These are phyloP conservation scores for Tricholoma flavovirens DNA, from an alignment of 768 basidiomycete genomes.

Conservation along the genomic window DNA sequence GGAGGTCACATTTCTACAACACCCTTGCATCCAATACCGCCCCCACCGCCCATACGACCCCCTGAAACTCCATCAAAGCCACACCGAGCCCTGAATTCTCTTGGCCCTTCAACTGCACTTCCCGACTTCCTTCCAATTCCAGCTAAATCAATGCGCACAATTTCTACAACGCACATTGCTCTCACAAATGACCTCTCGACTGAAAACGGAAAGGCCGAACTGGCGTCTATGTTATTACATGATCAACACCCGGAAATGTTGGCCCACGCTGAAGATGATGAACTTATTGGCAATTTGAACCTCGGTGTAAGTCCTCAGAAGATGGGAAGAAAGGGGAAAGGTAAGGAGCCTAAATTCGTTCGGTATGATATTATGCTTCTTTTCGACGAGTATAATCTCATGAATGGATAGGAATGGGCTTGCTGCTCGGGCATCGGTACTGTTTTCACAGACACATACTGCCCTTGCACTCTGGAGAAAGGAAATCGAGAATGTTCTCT, in stretches of 20 bases:
- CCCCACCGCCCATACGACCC: conserved; percentile 4
- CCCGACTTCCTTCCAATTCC: conserved; percentile 15
- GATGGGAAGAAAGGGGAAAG: conserved; percentile 28
- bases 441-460: conserved; percentile 39
- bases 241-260: conserved; percentile 37
- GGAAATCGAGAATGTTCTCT: conserved; percentile 33
- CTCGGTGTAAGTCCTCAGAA: conserved; percentile 58
- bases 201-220: conserved; percentile 42
- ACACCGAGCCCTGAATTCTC: conserved; percentile 12
- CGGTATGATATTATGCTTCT: conserved; percentile 31
- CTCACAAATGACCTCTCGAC: conserved; percentile 47
- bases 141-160: conserved; percentile 38
- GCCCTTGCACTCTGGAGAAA: conserved; percentile 48
- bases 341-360: conserved; percentile 33
- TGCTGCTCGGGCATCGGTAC: conserved; percentile 42
- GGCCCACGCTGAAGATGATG: conserved; percentile 17
- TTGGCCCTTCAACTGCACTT: conserved; percentile 23
- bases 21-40: conserved; percentile 1
- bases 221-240: conserved; percentile 48
- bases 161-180: conserved; percentile 49
- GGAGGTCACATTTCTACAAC: not conserved
- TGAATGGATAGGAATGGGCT: conserved; percentile 43
- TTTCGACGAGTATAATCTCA: not conserved
- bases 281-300: conserved; percentile 41
- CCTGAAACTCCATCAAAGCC: conserved; percentile 11